Base-by-base conservation (phyloP, 164 flowering plant genomes). In the Protea cynaroides region DNA sequence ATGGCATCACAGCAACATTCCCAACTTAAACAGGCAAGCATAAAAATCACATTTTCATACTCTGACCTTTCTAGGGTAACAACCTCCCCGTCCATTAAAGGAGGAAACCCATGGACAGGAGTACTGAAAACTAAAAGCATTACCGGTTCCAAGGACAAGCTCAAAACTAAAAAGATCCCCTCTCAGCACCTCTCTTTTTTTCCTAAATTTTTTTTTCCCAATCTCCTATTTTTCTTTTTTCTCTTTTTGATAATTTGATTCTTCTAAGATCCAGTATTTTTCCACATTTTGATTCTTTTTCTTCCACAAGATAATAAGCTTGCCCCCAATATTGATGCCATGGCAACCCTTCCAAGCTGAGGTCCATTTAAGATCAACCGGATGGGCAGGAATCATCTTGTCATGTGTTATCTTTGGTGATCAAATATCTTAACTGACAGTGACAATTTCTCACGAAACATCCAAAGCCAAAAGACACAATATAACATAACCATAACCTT, bases 401-500 rank as follows among this genome's bases (percentile, higher is more conserved):
- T 18, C 52, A 49, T 49, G 18, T 18, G 52, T 18, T 19, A 49
- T 49, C 52, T 15, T 49, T 18, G 14, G 52, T 15, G 14, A 19
- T 15, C 6, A 49, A 15, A 15, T 15, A 49, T 49, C 5, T 49
- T 2, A 19, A 15, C 63, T 24, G 47, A 14, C 46, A 58, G 17
- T 46, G 22, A 65, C 55, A 62, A 24, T 54, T 51, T 44, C 58
- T 51, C 71, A 62, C 56, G 65, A 59, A 71, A 23, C 17, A 65
- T 21, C 50, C 44, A 53, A 67, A 52, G 59, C 61, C 56, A 36
- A 44, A 52, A 68, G 13, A 10, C 50, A 49, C 4, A 15, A 29
- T 2, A 29, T 2, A 29, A 2, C 15, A 49, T n/a, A 12, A 29
- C 1, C 1, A 6, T 0, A 13, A 58, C 12, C n/a, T 15, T 25